Base-by-base conservation (phyloP, 352 stramenopile species). In the Phytopythium cucurbitacearum region DNA sequence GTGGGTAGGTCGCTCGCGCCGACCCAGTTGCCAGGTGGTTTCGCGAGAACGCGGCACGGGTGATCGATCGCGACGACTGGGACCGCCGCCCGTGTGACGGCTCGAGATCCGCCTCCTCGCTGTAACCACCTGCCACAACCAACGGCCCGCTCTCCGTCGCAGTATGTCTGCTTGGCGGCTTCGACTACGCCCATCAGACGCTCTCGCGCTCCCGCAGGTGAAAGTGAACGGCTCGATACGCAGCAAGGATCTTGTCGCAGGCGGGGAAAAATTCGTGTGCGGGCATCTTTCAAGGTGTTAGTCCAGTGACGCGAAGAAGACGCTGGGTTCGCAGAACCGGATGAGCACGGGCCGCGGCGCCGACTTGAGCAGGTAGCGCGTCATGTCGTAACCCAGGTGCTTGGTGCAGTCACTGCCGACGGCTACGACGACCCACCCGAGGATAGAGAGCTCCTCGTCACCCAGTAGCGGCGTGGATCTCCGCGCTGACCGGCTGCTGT, bases 311-410 rank as follows among this genome's bases (percentile, higher is more conserved):
- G 66, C 77, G 71, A 87, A 92, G 65, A 87, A 92, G 51, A 84
- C 63, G 55, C 77, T 88, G 37, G 82, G 77, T 48, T 90, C 82
- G 59, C 79, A 87, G 62, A 90, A 87, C 59, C 79, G 76, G 44
- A 92, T 76, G 41, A 72, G 68, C 34, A 92, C 67, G 21, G 82
- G 82, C 13, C 82, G 65, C 13, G 65, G 46, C 1, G 79, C 71
- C 7, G 82, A 89, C 71, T 83, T 79, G 43, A 92, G 72, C 53
- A 92, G 51, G 54, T 88, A 90, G 3, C 76, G 75, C 16, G 76
- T 77, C 28, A 92, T 49, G 1, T 61, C 57, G 60, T 92, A 92
- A 41, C 77, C 73, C 13, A 92, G 67, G 40, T 77, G 60, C 21
- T 71, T 69, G n/a, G 82, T 92, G 51, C 63, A 81, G 55, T 92